Percentiles rank a stretch among this genome's conserved stretches.
phyloP scores from a whole-genome alignment of 257 asterid species.

The Linderniella brevidens region DNA sequence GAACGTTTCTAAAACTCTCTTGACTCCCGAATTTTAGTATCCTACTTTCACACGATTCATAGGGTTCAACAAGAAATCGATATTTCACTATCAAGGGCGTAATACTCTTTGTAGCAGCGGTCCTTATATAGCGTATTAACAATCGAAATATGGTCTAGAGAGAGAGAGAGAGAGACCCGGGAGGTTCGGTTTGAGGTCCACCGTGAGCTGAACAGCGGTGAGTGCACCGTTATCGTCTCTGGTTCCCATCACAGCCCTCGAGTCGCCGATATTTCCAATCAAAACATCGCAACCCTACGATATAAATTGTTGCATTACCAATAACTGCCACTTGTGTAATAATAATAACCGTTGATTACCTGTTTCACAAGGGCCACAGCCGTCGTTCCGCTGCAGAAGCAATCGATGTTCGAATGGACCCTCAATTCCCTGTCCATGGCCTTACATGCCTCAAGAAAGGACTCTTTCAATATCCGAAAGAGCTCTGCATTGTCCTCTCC shows the following conservation, averaged over 20 bases:
- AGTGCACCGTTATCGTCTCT: slow-evolving; percentile 1
- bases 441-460: background rate
- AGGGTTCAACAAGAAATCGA: no score
- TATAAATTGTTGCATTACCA: no score
- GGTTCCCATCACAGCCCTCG: slow-evolving; percentile 2
- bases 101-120: no score
- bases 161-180: slow-evolving; percentile 1
- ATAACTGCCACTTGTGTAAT: background rate
- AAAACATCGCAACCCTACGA: background rate
- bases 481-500: background rate
- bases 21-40: no score
- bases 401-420: background rate
- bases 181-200: background rate
- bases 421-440: slow-evolving; percentile 2
- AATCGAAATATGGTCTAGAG: background rate
- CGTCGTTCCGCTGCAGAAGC: slow-evolving; percentile 2
- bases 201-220: background rate
- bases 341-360: background rate
- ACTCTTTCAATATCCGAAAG: slow-evolving; percentile 1
- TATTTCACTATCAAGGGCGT: no score
- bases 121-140: no score
- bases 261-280: background rate
- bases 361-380: slow-evolving; percentile 4
- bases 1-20: no score
- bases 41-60: no score